phyloP scores from a whole-genome alignment of 192 early-diverging fungal species.

The Endogone sp. region DNA sequence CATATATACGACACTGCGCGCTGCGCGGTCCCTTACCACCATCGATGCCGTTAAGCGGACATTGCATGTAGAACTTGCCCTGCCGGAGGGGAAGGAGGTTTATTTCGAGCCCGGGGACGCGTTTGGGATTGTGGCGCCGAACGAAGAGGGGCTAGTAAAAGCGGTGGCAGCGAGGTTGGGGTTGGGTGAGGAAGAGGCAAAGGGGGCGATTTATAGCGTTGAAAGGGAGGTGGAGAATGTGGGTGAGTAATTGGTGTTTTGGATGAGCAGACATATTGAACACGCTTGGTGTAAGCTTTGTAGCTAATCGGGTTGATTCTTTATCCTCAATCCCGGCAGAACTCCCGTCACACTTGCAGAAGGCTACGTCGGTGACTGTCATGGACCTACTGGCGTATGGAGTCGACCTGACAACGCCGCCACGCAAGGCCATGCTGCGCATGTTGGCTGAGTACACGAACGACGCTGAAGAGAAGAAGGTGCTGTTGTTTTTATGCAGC shows the following conservation, averaged over 20 bases:
- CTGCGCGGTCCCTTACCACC: slow-evolving; percentile 57
- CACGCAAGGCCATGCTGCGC: slow-evolving; percentile 81
- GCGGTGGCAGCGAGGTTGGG: slow-evolving; percentile 58
- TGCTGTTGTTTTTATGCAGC: slow-evolving; percentile 76
- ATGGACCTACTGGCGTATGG: slow-evolving; percentile 68
- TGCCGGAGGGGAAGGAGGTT: slow-evolving; percentile 19
- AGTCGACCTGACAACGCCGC: slow-evolving; percentile 67
- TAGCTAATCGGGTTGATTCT: neutral
- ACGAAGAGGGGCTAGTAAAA: slow-evolving; percentile 64
- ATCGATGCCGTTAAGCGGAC: slow-evolving; percentile 71
- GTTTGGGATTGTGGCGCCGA: slow-evolving; percentile 87
- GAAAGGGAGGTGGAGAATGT: slow-evolving; percentile 30
- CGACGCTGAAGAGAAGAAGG: slow-evolving; percentile 65
- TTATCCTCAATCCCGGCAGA: too few relatives aligned
- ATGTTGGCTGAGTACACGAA: slow-evolving; percentile 76
- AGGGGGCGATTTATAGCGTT: slow-evolving; percentile 31
- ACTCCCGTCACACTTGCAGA: slow-evolving; percentile 50
- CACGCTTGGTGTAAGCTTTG: too few relatives aligned
- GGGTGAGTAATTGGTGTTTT: neutral
- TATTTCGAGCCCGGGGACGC: slow-evolving; percentile 71
- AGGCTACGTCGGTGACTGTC: slow-evolving; percentile 38
- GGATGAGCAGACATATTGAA: slow-evolving; percentile 3
- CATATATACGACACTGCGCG: slow-evolving; percentile 49
- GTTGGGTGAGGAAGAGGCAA: slow-evolving; percentile 33
- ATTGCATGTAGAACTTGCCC: slow-evolving; percentile 52